phyloP scores from a whole-genome alignment of 1,284 basidiomycete genomes.

The Xerocomus nothofagi region DNA sequence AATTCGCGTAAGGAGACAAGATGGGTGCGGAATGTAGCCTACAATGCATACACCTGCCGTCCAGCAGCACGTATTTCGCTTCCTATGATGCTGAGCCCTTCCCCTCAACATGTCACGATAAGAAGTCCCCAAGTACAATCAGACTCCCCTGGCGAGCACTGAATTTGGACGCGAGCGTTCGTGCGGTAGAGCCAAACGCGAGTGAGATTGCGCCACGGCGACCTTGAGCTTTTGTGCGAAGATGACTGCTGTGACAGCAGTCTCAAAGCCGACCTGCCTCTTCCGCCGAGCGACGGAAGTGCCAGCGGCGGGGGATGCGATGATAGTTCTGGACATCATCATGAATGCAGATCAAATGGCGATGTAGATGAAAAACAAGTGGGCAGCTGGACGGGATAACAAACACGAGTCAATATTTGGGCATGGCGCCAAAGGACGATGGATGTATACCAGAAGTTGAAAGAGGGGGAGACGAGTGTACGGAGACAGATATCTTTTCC shows the following conservation, averaged over 20 bases:
- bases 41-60: too few species aligned
- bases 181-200: neutral
- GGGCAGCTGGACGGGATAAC: neutral
- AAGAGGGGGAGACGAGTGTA: neutral
- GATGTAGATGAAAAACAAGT: neutral
- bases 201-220: constrained; percentile 18
- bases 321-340: constrained; percentile 9
- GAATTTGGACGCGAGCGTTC: constrained; percentile 7
- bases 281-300: neutral
- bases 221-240: constrained; percentile 27
- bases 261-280: constrained; percentile 25
- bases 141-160: constrained; percentile 1
- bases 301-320: neutral
- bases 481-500: neutral
- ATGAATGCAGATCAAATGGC: neutral
- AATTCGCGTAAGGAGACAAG: too few species aligned
- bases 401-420: constrained; percentile 10
- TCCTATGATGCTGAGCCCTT: neutral
- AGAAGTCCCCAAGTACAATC: too few species aligned
- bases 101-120: neutral
- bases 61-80: neutral
- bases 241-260: constrained; percentile 24
- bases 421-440: neutral
- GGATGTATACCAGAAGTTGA: constrained; percentile 6
- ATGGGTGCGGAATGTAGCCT: too few species aligned